phyloP scores from a whole-genome alignment of 1,139 yeast genomes.

The Nadsonia starkeyi-henricii region DNA sequence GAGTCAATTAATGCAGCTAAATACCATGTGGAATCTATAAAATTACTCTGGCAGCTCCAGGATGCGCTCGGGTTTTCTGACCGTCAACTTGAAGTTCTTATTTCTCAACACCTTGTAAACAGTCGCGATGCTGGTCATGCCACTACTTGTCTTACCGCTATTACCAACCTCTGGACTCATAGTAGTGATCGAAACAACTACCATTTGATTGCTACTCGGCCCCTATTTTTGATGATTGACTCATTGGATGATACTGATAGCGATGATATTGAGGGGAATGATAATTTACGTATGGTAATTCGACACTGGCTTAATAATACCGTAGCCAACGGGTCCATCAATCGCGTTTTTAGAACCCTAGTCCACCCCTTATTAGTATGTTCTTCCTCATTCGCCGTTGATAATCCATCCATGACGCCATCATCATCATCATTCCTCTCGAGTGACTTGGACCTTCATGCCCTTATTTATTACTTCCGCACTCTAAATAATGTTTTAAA shows the following conservation, averaged over 20 bases:
- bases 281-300: constrained; percentile 25
- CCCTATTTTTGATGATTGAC: constrained; percentile 58
- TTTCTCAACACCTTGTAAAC: constrained; percentile 20
- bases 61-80: constrained; percentile 14
- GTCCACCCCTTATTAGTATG: constrained; percentile 33
- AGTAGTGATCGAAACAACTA: constrained; percentile 27
- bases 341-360: constrained; percentile 44
- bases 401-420: constrained; percentile 9
- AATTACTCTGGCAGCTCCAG: constrained; percentile 27
- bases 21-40: constrained; percentile 51
- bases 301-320: constrained; percentile 44
- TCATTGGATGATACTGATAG: constrained; percentile 30
- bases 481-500: constrained; percentile 9
- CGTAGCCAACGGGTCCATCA: constrained; percentile 40
- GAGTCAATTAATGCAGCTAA: constrained; percentile 24
- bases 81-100: constrained; percentile 24
- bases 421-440: constrained; percentile 37
- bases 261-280: constrained; percentile 19
- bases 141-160: constrained; percentile 15
- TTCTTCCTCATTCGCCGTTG: background rate
- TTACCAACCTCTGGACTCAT: constrained; percentile 29
- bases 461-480: constrained; percentile 10
- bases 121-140: constrained; percentile 9
- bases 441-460: constrained; percentile 9
- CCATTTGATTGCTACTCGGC: constrained; percentile 40